Evolutionary conservation across 306 rosid species (phyloP), one percentile per base, ranked within the genome.

Genomic region (Glycine soja): DNA sequence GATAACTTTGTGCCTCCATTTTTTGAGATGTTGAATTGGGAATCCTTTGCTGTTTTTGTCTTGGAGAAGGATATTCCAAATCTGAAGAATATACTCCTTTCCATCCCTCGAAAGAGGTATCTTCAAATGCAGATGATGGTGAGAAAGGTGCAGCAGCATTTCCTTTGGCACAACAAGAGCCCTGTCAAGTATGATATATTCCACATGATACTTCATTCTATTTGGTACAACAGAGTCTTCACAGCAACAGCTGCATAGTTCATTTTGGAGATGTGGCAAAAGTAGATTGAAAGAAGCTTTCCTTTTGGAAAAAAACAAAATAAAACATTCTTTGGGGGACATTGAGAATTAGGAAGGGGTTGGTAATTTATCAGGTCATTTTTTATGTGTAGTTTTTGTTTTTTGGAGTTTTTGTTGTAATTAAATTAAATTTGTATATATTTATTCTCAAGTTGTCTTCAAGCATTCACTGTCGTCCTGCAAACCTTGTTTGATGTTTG

Each of bases 1-100:
- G 99, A 95, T 75, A 90, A 95, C 72, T 95, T 89, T 45, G 97
- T 93, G 90, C 98, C 99, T 34, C 99, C 98, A 0, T 90, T 95
- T 71, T 85, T 95, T 2, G 96, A 90, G 51, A 88, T 88, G 67
- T 77, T 95, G 85, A 86, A 95, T 63, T 95, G 99, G 99, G 94
- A 95, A 53, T 87, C 96, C 4, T 95, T 95, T 85, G 90, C 96
- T 57, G 99, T 95, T 50, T 87, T 95, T 59, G 88, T 95, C 34
- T 30, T 82, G 87, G 98, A 95, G 82, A 91, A 85, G 72, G 99
- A 95, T 63, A 92, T 93, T 38, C 98, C 93, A 4, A 87, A 95
- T 61, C 84, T 93, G 90, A 93, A 95, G 89, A 88, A 75, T 4
- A 88, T 95, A 43, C 94, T 95, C 6, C 78, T 89, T 69, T 93